Evolutionary conservation across 1,284 basidiomycete species (phyloP).

Genomic region (Leccinum pachyderme): DNA sequence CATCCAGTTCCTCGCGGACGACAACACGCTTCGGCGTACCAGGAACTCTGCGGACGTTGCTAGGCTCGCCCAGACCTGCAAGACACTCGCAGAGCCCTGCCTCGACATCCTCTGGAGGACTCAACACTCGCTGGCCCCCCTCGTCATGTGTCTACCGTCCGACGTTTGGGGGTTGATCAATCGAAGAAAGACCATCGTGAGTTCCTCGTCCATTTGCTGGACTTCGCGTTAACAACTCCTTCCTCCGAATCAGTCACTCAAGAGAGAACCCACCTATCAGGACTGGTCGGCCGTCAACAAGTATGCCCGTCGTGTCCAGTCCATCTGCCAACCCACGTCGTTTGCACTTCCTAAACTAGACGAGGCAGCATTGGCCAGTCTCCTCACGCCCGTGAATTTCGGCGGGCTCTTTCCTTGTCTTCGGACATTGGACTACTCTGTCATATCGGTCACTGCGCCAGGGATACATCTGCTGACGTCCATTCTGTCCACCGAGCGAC

Average conservation of each 20-base stretch:
- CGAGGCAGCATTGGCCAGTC: constrained; percentile 17
- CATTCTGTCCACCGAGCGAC: constrained; percentile 20
- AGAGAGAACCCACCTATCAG: constrained; percentile 13
- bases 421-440: constrained; percentile 25
- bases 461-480: constrained; percentile 22
- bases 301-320: constrained; percentile 29
- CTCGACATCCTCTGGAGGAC: constrained; percentile 33
- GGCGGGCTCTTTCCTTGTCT: constrained; percentile 28
- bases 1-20: constrained; percentile 26
- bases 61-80: constrained; percentile 30
- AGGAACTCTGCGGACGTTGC: constrained; percentile 27
- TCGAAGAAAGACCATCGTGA: constrained; percentile 24
- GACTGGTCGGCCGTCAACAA: constrained; percentile 26
- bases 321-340: constrained; percentile 24
- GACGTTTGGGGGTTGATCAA: constrained; percentile 24
- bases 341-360: constrained; percentile 25
- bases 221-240: constrained; percentile 4
- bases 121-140: constrained; percentile 30
- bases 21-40: constrained; percentile 17
- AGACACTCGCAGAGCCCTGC: constrained; percentile 27
- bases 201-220: constrained; percentile 1
- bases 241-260: constrained; percentile 18
- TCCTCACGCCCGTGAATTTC: constrained; percentile 25
- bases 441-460: constrained; percentile 22
- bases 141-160: constrained; percentile 30